phyloP scores from a whole-genome alignment of 192 early-diverging fungal genomes.

The Coemansia sp. region DNA sequence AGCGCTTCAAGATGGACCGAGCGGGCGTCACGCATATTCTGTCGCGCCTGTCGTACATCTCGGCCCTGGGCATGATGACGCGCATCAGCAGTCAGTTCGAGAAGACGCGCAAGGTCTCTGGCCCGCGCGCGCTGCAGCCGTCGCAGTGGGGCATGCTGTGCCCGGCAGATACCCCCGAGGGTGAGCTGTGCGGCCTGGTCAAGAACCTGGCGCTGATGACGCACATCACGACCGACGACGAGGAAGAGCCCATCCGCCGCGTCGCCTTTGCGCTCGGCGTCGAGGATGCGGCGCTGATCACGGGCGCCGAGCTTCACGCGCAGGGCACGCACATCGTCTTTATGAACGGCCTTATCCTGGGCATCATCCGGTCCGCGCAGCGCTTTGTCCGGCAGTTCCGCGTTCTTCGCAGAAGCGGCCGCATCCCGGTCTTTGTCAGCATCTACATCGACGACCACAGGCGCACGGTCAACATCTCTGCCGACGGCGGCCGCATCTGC shows the following conservation, averaged over 20 bases:
- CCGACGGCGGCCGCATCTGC: constrained; percentile 94
- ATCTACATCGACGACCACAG: constrained; percentile 83
- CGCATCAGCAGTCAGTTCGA: constrained; percentile 96
- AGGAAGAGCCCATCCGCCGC: constrained; percentile 73
- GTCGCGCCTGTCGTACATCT: constrained; percentile 87
- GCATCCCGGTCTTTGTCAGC: constrained; percentile 87
- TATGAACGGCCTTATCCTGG: constrained; percentile 91
- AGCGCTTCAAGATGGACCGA: constrained; percentile 99
- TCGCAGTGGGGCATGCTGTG: constrained; percentile 98
- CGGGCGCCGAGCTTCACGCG: constrained; percentile 83
- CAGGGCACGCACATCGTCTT: constrained; percentile 80
- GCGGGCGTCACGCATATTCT: constrained; percentile 97
- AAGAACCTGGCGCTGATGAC: constrained; percentile 98
- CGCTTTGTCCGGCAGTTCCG: constrained; percentile 88
- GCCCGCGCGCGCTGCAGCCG: constrained; percentile 93
- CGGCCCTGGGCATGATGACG: constrained; percentile 97
- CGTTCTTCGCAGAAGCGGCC: constrained; percentile 76
- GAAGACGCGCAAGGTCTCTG: constrained; percentile 96
- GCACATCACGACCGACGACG: constrained; percentile 94
- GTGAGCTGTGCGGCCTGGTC: constrained; percentile 95
- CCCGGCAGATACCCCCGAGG: constrained; percentile 96
- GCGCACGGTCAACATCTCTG: constrained; percentile 83
- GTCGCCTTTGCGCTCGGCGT: constrained; percentile 85
- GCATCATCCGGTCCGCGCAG: constrained; percentile 75
- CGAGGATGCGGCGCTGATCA: constrained; percentile 86